Evolutionary conservation across 345 rosid genomes (phyloP).

Genomic region (Excoecaria agallocha): DNA sequence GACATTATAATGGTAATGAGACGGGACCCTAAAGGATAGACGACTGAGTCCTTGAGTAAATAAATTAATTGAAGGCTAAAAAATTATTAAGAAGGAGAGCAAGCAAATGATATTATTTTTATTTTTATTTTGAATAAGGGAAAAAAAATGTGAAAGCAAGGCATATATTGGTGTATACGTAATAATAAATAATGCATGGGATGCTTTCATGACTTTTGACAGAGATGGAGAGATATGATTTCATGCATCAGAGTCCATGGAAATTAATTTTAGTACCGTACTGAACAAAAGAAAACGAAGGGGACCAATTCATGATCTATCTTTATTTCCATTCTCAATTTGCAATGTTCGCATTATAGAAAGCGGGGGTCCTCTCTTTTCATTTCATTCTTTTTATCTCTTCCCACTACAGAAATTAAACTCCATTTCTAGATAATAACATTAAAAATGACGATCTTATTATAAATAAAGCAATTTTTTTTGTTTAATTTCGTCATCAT

Average conservation of each 20-base stretch:
- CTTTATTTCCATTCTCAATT: not conserved
- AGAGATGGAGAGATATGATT: constrained; percentile 17
- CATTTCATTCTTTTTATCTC: not conserved
- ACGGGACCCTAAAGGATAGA: constrained; percentile 21
- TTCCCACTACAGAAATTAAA: constrained; percentile 22
- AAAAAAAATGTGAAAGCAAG: constrained; percentile 21
- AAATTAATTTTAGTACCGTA: constrained; percentile 7
- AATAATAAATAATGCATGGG: constrained; percentile 60
- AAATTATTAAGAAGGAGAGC: not conserved
- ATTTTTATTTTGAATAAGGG: not conserved
- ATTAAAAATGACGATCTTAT: not conserved
- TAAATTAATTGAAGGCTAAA: too few species aligned
- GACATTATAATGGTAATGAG: not conserved
- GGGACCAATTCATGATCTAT: constrained; percentile 26
- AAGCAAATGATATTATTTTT: not conserved
- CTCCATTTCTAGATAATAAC: not conserved
- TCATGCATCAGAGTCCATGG: constrained; percentile 25
- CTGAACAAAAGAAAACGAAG: not conserved
- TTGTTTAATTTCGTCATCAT: constrained; percentile 43
- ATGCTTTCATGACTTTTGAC: constrained; percentile 31
- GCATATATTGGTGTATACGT: constrained; percentile 49
- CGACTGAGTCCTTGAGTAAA: not conserved
- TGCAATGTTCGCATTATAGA: constrained; percentile 27
- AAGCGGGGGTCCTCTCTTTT: constrained; percentile 17
- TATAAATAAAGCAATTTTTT: constrained; percentile 11